These are phyloP conservation scores for Penicillium griseofulvum DNA, from an alignment of 2,329 filamentous ascomycete species.

Conservation along the genomic window DNA sequence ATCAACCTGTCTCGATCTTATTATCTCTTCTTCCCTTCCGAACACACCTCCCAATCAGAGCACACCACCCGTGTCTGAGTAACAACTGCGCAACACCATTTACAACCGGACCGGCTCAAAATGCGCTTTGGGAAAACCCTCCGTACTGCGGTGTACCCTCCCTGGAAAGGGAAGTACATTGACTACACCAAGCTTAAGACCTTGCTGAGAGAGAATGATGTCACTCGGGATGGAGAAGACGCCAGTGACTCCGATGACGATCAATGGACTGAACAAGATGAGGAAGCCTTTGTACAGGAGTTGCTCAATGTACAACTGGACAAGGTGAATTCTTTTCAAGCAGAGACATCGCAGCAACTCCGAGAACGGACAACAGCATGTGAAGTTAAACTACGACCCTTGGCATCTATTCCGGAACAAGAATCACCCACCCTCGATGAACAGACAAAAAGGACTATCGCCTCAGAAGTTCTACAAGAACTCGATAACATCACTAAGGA, in stretches of 20 bases:
- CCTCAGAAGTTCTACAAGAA: constrained; percentile 70
- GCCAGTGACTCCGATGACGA: constrained; percentile 55
- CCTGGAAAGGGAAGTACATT: constrained; percentile 92
- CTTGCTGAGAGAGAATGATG: constrained; percentile 74
- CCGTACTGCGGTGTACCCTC: constrained; percentile 71
- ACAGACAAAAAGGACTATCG: constrained; percentile 53
- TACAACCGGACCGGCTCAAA: constrained; percentile 23
- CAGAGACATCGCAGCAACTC: constrained; percentile 74
- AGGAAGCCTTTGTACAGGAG: constrained; percentile 91
- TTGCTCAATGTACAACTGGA: constrained; percentile 92
- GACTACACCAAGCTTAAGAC: constrained; percentile 92
- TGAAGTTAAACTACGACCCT: constrained; percentile 62
- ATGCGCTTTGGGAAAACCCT: constrained; percentile 97
- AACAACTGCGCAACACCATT: constrained; percentile 16
- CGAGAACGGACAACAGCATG: constrained; percentile 74
- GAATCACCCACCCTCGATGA: constrained; percentile 36
- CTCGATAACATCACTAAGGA: constrained; percentile 86
- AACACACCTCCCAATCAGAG: background rate
- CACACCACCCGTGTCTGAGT: constrained; percentile 2
- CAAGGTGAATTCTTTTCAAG: constrained; percentile 89
- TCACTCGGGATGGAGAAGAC: constrained; percentile 41
- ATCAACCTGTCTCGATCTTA: background rate
- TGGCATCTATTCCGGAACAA: constrained; percentile 44
- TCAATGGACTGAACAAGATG: constrained; percentile 87
- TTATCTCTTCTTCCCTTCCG: background rate